Evolutionary conservation across 164 flowering plant genomes (phyloP).

Genomic region (Litsea cubeba): DNA sequence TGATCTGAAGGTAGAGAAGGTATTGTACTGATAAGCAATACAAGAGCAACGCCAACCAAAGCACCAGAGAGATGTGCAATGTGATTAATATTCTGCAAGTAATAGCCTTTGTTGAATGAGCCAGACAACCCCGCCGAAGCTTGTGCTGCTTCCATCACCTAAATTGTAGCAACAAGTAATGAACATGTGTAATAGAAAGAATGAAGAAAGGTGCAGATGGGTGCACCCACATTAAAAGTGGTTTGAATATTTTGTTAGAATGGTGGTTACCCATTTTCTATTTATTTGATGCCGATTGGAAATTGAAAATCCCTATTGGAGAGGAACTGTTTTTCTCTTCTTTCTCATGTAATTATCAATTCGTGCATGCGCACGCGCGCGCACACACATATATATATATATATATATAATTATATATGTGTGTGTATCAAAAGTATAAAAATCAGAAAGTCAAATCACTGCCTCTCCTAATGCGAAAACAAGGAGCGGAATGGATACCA

Average conservation of each 20-base stretch:
- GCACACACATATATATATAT: too few relatives aligned
- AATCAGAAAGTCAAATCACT: too few relatives aligned
- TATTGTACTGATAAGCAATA: slow-evolving; percentile 73
- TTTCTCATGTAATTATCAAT: too few relatives aligned
- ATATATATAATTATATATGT: too few relatives aligned
- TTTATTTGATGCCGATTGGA: neutral
- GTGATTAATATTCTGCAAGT: slow-evolving; percentile 73
- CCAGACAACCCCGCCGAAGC: slow-evolving; percentile 73
- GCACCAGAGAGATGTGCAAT: slow-evolving; percentile 98
- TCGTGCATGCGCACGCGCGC: too few relatives aligned
- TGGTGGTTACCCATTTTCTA: neutral
- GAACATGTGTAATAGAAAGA: neutral
- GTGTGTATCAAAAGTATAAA: too few relatives aligned
- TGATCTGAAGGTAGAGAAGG: slow-evolving; percentile 46
- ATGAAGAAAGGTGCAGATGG: neutral
- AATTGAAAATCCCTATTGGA: too few relatives aligned
- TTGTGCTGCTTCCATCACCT: slow-evolving; percentile 99
- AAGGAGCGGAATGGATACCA: too few relatives aligned
- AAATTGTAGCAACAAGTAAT: neutral
- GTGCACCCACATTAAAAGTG: neutral
- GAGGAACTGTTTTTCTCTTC: too few relatives aligned
- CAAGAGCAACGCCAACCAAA: slow-evolving; percentile 67
- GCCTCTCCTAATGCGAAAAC: too few relatives aligned
- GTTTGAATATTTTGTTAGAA: neutral
- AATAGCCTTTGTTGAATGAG: slow-evolving; percentile 29